Conservation (phyloP, 2,329 filamentous ascomycete species). For the Fusarium citri region DNA sequence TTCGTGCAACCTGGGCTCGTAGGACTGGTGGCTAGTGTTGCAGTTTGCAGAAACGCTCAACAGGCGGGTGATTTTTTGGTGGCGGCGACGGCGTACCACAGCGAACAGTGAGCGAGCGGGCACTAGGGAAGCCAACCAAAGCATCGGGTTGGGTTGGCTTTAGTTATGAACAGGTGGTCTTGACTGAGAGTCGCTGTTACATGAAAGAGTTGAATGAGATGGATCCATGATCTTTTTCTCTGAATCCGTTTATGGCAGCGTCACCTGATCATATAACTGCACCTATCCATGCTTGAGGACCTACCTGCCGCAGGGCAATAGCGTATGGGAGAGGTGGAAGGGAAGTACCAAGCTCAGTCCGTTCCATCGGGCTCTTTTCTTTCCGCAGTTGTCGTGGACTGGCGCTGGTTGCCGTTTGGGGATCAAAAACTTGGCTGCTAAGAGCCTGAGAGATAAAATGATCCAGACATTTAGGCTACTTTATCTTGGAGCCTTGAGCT, state of each 20-base stretch:
- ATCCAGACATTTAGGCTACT: not conserved
- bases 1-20: slow-evolving; percentile 1
- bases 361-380: not conserved
- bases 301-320: not conserved
- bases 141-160: slow-evolving; percentile 35
- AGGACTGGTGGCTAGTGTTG: not conserved
- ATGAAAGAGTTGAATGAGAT: not conserved
- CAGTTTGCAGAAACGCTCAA: slow-evolving; percentile 6
- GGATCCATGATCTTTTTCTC: not conserved
- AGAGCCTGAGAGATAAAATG: not conserved
- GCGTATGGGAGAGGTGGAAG: not conserved
- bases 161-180: not conserved
- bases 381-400: not conserved
- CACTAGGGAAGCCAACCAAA: slow-evolving; percentile 44
- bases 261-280: not conserved
- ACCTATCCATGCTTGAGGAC: not conserved
- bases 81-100: slow-evolving; percentile 24
- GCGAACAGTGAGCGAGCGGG: slow-evolving; percentile 35
- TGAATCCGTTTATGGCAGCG: not conserved
- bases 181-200: not conserved
- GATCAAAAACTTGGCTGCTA: not conserved
- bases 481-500: not conserved
- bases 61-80: slow-evolving; percentile 3
- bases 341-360: not conserved
- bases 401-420: not conserved